phyloP scores from a whole-genome alignment of 306 rosid species.

The Herpetospermum pedunculosum region DNA sequence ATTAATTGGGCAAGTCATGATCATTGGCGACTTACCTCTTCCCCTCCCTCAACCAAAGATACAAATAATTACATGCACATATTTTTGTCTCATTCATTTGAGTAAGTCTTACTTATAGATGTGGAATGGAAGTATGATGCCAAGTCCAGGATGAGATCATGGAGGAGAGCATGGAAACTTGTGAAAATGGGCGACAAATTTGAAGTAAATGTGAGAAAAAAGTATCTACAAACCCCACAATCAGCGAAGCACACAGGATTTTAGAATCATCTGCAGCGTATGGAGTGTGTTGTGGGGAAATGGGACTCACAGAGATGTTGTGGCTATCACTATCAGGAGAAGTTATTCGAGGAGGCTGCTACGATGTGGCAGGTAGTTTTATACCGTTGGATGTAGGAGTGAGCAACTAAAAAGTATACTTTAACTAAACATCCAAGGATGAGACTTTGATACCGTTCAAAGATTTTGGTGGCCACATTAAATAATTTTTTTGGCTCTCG shows the following conservation, averaged over 20 bases:
- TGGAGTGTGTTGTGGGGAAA: background rate
- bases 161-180: background rate
- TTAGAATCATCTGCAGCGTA: background rate
- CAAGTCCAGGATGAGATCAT: background rate
- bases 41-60: background rate
- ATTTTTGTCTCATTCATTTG: background rate
- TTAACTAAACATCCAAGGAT: too few relatives aligned
- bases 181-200: background rate
- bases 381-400: too few relatives aligned
- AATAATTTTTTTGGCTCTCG: too few relatives aligned
- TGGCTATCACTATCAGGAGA: too few relatives aligned
- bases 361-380: too few relatives aligned
- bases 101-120: background rate
- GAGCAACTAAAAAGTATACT: too few relatives aligned
- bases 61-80: background rate
- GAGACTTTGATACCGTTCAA: too few relatives aligned
- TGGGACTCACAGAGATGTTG: background rate
- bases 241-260: background rate
- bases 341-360: too few relatives aligned
- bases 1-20: background rate
- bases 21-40: background rate
- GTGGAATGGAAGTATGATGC: background rate
- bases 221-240: background rate
- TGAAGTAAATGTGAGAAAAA: background rate
- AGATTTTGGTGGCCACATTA: too few relatives aligned